These are phyloP conservation scores for Taphrina betulina DNA, from an alignment of 1,139 yeast genomes.

Conservation along the genomic window DNA sequence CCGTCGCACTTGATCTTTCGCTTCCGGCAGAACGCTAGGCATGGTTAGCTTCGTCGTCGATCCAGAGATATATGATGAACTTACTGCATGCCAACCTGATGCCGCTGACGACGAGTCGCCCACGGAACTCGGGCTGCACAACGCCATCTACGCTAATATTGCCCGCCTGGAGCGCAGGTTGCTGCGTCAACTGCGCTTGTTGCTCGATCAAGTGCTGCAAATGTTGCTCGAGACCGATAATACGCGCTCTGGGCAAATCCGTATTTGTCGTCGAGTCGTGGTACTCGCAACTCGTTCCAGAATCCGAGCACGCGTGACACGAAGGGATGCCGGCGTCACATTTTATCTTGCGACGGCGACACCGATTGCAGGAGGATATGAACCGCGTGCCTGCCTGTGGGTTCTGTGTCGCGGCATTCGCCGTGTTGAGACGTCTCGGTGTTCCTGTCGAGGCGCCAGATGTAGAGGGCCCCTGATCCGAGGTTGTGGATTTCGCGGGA, in stretches of 20 bases:
- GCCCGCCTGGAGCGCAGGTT: not conserved
- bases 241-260: conserved; percentile 61
- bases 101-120: conserved; percentile 26
- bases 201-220: conserved; percentile 15
- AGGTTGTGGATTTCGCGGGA: too few relatives aligned
- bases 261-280: conserved; percentile 88
- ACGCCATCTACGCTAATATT: conserved; percentile 12
- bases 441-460: too few relatives aligned
- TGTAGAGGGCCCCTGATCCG: too few relatives aligned
- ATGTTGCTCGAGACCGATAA: conserved; percentile 25
- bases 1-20: conserved; percentile 32
- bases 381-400: conserved; percentile 30
- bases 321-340: conserved; percentile 84
- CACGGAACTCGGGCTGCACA: conserved; percentile 27
- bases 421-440: conserved; percentile 25
- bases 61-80: not conserved
- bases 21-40: conserved; percentile 23
- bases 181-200: conserved; percentile 7
- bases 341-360: conserved; percentile 72
- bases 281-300: conserved; percentile 63
- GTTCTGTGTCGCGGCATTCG: conserved; percentile 28
- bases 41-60: not conserved
- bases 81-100: conserved; percentile 26
- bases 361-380: conserved; percentile 67
- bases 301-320: conserved; percentile 68